Base-by-base conservation (phyloP, 1,139 yeast species). In the Diutina ranongensis region DNA sequence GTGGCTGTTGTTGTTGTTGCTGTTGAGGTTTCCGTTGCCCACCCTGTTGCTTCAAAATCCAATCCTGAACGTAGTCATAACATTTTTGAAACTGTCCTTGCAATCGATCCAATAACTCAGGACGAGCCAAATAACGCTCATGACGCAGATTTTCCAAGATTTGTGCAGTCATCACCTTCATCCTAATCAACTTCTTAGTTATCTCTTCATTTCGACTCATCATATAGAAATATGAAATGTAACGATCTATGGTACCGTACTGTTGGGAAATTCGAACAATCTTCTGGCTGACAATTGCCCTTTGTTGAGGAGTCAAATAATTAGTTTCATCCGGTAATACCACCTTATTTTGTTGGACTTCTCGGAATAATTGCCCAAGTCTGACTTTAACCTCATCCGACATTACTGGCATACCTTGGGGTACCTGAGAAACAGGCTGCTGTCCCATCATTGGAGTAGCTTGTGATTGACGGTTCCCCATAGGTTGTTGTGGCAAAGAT, bases 131-230 rank as follows among this genome's bases (percentile, higher is more conserved):
- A 61, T 74, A 80, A 48, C 74, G 61, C 35, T 84, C 79, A 60
- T 78, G 67, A 55, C 77, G 72, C 59, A 83, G 62, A 52, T 76
- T 78, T 46, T 85, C 94, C 57, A 81, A 65, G 50, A 86, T 83
- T 57, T 81, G 83, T 55, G 79, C 81, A 41, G 86, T 78, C 83
- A 86, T 82, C 50, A 78, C 72, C 60, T 86, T 81, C 72, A 85
- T 78, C 58, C 84, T 92, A 49, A 87, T 71, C 51, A 87, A 72
- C 51, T 85, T 74, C 55, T 78, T 78, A 1, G 95, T 83, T 4
- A 86, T 89, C 47, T 79, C 86, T 44, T 72, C 74, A 57, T 83
- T 84, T 54, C 81, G 76, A 1, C 94, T 82, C 48, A 86, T 68
- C 49, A 82, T 74, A 57, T 75, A 86, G 55, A 84, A 85, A 57